phyloP scores from a whole-genome alignment of 441 rosid species.

The Flueggea neowawraea region DNA sequence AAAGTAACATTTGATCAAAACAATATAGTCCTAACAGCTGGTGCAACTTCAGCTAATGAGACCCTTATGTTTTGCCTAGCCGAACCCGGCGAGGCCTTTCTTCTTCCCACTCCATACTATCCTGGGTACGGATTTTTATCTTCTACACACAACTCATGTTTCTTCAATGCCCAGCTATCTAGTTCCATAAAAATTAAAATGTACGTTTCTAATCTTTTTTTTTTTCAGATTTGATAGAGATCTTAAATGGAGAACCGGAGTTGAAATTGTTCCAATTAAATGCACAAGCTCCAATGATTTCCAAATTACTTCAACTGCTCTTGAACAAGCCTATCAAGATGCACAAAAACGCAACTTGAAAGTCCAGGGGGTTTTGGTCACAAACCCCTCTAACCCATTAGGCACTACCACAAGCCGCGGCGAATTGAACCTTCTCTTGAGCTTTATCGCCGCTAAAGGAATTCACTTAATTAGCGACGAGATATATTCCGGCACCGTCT shows the following conservation, averaged over 20 bases:
- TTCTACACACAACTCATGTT: conserved; percentile 5
- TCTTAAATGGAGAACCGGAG: conserved; percentile 93
- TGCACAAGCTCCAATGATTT: conserved; percentile 82
- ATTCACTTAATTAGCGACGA: conserved; percentile 95
- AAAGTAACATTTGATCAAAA: conserved; percentile 66
- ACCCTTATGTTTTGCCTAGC: conserved; percentile 88
- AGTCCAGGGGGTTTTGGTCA: conserved; percentile 84
- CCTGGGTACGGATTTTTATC: conserved; percentile 59
- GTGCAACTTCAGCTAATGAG: conserved; percentile 96
- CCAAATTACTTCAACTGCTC: conserved; percentile 69
- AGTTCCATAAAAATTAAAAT: conserved; percentile 2
- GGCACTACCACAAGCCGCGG: conserved; percentile 72
- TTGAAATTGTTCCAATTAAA: conserved; percentile 78
- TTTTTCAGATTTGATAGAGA: conserved; percentile 90
- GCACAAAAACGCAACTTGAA: conserved; percentile 60
- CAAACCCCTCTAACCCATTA: conserved; percentile 92
- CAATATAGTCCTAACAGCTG: conserved; percentile 80
- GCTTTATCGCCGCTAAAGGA: conserved; percentile 53
- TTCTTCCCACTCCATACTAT: conserved; percentile 91
- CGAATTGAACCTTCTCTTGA: conserved; percentile 73
- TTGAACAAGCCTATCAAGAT: conserved; percentile 64
- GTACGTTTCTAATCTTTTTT: conserved; percentile 19
- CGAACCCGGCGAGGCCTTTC: conserved; percentile 86
- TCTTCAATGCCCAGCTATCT: too few relatives aligned
- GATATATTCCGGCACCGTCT: conserved; percentile 90